Evolutionary conservation across 2,329 filamentous ascomycete genomes (phyloP), one percentile per base, ranked within the genome.

Genomic region (Stachybotrys chartarum): DNA sequence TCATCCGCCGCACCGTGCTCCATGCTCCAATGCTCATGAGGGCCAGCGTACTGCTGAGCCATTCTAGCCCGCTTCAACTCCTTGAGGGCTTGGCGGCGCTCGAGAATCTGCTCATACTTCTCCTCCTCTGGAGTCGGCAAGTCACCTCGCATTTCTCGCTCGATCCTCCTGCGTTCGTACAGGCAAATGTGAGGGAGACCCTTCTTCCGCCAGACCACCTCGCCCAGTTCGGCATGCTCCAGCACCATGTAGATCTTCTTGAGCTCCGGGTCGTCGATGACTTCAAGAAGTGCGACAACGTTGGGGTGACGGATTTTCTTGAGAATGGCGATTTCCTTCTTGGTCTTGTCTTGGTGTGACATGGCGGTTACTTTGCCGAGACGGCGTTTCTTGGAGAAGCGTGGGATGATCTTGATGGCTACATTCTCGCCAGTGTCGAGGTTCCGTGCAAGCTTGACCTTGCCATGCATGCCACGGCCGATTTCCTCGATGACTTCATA

Each of bases 291-390:
- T 64, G 90, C 92, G 59, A 99, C 94, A 46, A 99, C 90, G 66
- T 99, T 97, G n/a, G 90, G 87, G 70, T 99, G 94, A 32, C 93
- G 87, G 54, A 96, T 96, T 76, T 99, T 99, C 72, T 99, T 99
- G 64, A 99, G 78, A 56, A 99, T 97, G 67, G 94, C 94, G 60
- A 99, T 96, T 75, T 99, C 94, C 68, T 89, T 88, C 75, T 96
- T 97, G 55, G 90, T 91, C 76, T 92, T 93, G 70, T 90, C 87
- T 64, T 85, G 81, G 3, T 81, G 83, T 1, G 82, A 82, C 65
- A 75, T 72, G 58, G 83, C 82, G 1, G 80, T 85, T 55, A 93
- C 87, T 67, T 89, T 89, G 54, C 94, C 94, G n/a, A 99, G 80
- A 30, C 93, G 88, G 55, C 92, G 86, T 64, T 90, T 91, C 75